These are phyloP conservation scores for Calonectria pseudoturangicola DNA, from an alignment of 2,329 filamentous ascomycete species.

Conservation along the genomic window DNA sequence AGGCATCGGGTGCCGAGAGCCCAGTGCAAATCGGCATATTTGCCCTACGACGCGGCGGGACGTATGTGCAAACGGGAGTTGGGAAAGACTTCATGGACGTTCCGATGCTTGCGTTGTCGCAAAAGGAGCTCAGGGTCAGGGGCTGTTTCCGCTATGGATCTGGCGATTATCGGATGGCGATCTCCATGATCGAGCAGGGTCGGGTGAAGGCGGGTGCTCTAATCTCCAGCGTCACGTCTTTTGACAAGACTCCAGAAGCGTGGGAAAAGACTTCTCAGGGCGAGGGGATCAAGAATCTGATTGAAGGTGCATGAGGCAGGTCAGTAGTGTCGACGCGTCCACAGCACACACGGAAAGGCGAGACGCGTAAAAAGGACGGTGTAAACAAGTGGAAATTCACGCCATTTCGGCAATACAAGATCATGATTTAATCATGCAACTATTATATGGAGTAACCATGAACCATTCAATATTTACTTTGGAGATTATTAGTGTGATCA, in stretches of 20 bases:
- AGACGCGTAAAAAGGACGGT: too few relatives aligned
- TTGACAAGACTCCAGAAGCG: slow-evolving; percentile 79
- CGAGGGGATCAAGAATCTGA: slow-evolving; percentile 82
- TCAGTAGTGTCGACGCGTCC: too few relatives aligned
- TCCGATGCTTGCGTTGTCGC: slow-evolving; percentile 90
- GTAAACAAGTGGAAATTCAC: too few relatives aligned
- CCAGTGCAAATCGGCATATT: slow-evolving; percentile 84
- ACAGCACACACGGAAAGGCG: too few relatives aligned
- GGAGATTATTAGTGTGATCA: too few relatives aligned
- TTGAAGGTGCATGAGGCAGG: slow-evolving; percentile 56
- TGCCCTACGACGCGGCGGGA: slow-evolving; percentile 80
- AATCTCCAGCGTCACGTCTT: slow-evolving; percentile 84
- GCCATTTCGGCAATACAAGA: too few relatives aligned
- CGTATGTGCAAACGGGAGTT: slow-evolving; percentile 91
- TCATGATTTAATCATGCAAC: too few relatives aligned
- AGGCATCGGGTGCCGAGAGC: slow-evolving; percentile 84
- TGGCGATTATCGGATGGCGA: slow-evolving; percentile 88
- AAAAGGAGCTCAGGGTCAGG: slow-evolving; percentile 89
- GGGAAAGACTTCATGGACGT: slow-evolving; percentile 89
- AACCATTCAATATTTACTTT: too few relatives aligned
- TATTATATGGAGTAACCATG: too few relatives aligned
- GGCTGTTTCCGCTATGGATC: slow-evolving; percentile 91
- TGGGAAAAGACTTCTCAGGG: slow-evolving; percentile 91
- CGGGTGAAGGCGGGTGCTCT: slow-evolving; percentile 74
- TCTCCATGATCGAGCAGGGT: slow-evolving; percentile 1